Conservation (phyloP, 495 filamentous ascomycete species). For the Mycothermus thermophilus region DNA sequence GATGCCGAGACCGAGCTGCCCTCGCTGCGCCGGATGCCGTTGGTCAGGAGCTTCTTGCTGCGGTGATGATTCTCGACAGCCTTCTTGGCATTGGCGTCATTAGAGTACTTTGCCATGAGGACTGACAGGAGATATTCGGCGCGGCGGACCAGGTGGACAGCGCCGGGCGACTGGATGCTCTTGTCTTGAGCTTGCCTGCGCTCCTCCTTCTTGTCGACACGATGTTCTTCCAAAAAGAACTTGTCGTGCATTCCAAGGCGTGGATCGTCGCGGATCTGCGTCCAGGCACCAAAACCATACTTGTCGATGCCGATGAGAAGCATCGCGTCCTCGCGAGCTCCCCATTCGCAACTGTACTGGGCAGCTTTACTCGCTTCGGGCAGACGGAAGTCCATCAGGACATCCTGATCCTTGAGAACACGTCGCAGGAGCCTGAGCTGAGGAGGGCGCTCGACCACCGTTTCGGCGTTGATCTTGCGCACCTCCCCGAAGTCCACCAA, state of each 20-base stretch:
- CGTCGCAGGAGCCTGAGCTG: constrained; percentile 76
- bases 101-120: constrained; percentile 60
- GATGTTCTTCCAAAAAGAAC: constrained; percentile 93
- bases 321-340: constrained; percentile 90
- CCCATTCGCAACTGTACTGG: constrained; percentile 77
- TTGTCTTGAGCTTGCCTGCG: constrained; percentile 64
- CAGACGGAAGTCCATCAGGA: constrained; percentile 67
- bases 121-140: constrained; percentile 90
- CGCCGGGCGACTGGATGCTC: constrained; percentile 78
- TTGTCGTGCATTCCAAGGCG: constrained; percentile 81
- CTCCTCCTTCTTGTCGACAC: constrained; percentile 93
- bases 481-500: constrained; percentile 86
- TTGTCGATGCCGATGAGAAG: constrained; percentile 81
- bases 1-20: constrained; percentile 43
- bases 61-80: constrained; percentile 82
- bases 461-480: constrained; percentile 88
- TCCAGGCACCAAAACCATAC: constrained; percentile 92
- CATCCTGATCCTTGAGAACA: constrained; percentile 45
- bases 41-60: constrained; percentile 57
- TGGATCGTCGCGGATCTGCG: constrained; percentile 77
- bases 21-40: constrained; percentile 37
- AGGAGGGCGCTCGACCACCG: constrained; percentile 72
- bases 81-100: constrained; percentile 58
- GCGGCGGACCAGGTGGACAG: constrained; percentile 88
- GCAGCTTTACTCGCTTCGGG: constrained; percentile 83